Percentiles rank a stretch among this genome's conserved stretches.
These are phyloP conservation scores for Diospyros lotus DNA, from an alignment of 148 eudicot species.

Conservation along the genomic window DNA sequence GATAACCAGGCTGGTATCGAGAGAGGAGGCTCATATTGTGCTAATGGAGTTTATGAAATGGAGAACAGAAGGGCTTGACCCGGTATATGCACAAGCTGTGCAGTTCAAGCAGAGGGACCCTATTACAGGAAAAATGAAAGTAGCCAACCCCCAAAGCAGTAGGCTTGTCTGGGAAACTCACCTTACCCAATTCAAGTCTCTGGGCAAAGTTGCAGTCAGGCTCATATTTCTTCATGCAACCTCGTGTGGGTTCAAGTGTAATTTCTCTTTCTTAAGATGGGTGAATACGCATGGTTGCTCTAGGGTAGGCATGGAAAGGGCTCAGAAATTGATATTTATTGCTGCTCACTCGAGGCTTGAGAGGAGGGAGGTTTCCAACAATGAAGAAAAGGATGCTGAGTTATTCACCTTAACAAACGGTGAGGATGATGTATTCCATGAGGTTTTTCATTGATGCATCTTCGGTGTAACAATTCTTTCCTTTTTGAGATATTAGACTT, in stretches of 20 bases:
- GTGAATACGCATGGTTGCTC: constrained; percentile 42
- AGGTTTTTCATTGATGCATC: constrained; percentile 75
- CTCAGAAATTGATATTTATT: constrained; percentile 78
- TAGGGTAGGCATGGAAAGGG: constrained; percentile 57
- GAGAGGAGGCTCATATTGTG: constrained; percentile 81
- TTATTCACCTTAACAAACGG: constrained; percentile 57
- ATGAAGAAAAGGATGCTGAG: constrained; percentile 77
- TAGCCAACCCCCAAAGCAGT: constrained; percentile 84
- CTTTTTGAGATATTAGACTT: constrained; percentile 25
- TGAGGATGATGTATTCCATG: constrained; percentile 80
- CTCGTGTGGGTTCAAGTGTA: constrained; percentile 67
- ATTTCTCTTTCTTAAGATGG: constrained; percentile 54
- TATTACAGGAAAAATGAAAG: constrained; percentile 67
- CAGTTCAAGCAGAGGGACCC: constrained; percentile 86
- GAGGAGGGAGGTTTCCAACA: constrained; percentile 54
- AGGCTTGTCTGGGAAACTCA: constrained; percentile 97
- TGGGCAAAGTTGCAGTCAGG: constrained; percentile 84
- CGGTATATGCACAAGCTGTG: constrained; percentile 94
- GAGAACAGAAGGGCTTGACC: constrained; percentile 92
- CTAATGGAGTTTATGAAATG: constrained; percentile 95
- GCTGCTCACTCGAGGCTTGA: constrained; percentile 80
- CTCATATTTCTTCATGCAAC: constrained; percentile 85
- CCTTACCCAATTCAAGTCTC: constrained; percentile 69
- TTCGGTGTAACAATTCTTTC: constrained; percentile 40
- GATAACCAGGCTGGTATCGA: constrained; percentile 72